Evolutionary conservation across 2,329 filamentous ascomycete genomes (phyloP).

Genomic region (Aureobasidium melanogenum): DNA sequence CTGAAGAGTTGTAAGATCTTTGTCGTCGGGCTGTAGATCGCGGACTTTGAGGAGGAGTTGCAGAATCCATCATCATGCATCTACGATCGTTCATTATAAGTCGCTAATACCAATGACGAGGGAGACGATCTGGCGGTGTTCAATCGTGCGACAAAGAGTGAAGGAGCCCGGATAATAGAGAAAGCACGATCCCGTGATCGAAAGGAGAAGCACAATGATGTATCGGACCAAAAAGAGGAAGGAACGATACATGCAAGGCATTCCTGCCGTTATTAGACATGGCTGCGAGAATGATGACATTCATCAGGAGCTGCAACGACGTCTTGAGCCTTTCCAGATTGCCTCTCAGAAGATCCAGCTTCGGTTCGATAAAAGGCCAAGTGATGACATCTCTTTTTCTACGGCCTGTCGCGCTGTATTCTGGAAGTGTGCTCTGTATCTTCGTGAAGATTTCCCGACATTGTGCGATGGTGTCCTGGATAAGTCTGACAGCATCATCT

Average conservation of each 20-base stretch:
- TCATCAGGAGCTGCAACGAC: background rate
- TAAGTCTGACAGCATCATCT: background rate
- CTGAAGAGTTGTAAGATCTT: background rate
- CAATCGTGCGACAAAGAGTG: too few species aligned
- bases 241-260: too few species aligned
- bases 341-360: background rate
- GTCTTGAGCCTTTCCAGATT: slow-evolving; percentile 6
- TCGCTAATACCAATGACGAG: too few species aligned
- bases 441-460: background rate
- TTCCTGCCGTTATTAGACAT: background rate
- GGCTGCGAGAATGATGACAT: background rate
- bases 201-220: too few species aligned
- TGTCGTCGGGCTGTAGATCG: background rate
- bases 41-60: background rate
- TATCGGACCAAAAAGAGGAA: too few species aligned
- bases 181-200: too few species aligned
- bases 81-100: too few species aligned
- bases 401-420: background rate
- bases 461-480: background rate
- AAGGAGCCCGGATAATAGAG: too few species aligned
- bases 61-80: too few species aligned
- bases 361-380: background rate
- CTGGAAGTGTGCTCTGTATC: background rate
- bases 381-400: background rate
- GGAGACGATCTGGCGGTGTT: too few species aligned